Evolutionary conservation across 2,329 filamentous ascomycete species (phyloP).

Genomic region (Botryotinia convoluta): DNA sequence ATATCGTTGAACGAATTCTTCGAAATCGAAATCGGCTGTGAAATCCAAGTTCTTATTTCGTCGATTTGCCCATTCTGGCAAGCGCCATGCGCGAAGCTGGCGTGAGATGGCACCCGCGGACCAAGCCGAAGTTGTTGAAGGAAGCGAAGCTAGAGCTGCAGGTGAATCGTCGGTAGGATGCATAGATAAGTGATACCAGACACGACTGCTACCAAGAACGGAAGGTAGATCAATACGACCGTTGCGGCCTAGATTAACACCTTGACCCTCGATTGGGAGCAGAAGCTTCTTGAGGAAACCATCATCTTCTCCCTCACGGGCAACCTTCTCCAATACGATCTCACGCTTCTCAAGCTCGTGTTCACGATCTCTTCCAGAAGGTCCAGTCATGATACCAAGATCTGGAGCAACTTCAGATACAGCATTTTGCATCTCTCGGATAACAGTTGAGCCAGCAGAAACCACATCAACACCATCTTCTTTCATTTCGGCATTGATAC

Average conservation of each 20-base stretch:
- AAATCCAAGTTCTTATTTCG: constrained; percentile 90
- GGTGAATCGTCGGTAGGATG: constrained; percentile 89
- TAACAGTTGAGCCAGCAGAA: constrained; percentile 72
- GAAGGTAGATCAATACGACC: constrained; percentile 76
- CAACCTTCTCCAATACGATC: constrained; percentile 80
- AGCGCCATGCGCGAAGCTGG: constrained; percentile 87
- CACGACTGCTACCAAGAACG: constrained; percentile 76
- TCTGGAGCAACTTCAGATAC: constrained; percentile 75
- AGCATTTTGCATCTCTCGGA: constrained; percentile 83
- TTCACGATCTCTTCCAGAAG: constrained; percentile 69
- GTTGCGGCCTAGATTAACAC: constrained; percentile 74
- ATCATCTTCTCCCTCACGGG: constrained; percentile 74
- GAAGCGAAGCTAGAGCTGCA: constrained; percentile 67
- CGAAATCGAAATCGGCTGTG: constrained; percentile 91
- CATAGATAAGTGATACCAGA: constrained; percentile 91
- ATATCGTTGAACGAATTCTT: constrained; percentile 87
- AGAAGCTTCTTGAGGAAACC: constrained; percentile 80
- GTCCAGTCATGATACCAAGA: constrained; percentile 69
- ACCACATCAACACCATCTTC: constrained; percentile 83
- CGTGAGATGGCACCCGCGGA: constrained; percentile 89
- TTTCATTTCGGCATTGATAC: constrained; percentile 97
- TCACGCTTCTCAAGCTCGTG: constrained; percentile 79
- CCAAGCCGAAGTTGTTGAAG: constrained; percentile 78
- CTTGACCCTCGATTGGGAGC: constrained; percentile 73
- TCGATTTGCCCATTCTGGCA: constrained; percentile 95